Evolutionary conservation across 2,329 filamentous ascomycete species (phyloP), one percentile per base, ranked within the genome.

Genomic region (Akanthomyces lecanii): DNA sequence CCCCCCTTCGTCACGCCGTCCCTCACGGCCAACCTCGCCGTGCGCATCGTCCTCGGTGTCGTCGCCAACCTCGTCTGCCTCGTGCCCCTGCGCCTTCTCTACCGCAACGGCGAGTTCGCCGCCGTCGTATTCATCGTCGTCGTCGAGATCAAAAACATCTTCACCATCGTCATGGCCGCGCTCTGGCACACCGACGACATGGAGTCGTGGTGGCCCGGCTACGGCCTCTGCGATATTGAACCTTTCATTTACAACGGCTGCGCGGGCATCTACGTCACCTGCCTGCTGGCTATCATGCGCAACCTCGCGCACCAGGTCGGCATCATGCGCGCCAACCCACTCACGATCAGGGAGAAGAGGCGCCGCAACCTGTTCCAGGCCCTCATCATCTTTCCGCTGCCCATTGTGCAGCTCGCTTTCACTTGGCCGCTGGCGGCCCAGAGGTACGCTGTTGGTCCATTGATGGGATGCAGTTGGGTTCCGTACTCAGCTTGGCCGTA

Each of bases 141-240:
- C 62, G 74, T 81, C 64, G 73, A 78, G 62, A 25, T 81, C 59
- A 69, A 78, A 68, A 84, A 84, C 71, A n/a, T 80, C 48, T 69
- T 80, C 61, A 81, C 79, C 54, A 70, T 82, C 61, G 36, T 82
- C 73, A 82, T 82, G 71, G 73, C 82, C 1, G 73, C 83, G 30
- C 75, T 85, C 65, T 87, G 84, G 84, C 77, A 73, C 64, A 71
- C 80, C 68, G 76, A 86, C 69, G 71, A 85, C 69, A 78, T 81
- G 63, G 68, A 67, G 38, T 65, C 65, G 40, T 86, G 84, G 83
- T 85, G 76, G 74, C 71, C 75, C 3, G 84, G 84, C 57, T 70
- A 74, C 28, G 82, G 81, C 21, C 78, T 82, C 71, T 87, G 84
- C 67, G 84, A 87, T 67, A 11, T 85, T 40, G 76, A 82, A 67